A percentile compares a stretch with the other conserved stretches of the same genome.
These are phyloP conservation scores for Amanita molliuscula DNA, from an alignment of 768 basidiomycete species.

Conservation along the genomic window DNA sequence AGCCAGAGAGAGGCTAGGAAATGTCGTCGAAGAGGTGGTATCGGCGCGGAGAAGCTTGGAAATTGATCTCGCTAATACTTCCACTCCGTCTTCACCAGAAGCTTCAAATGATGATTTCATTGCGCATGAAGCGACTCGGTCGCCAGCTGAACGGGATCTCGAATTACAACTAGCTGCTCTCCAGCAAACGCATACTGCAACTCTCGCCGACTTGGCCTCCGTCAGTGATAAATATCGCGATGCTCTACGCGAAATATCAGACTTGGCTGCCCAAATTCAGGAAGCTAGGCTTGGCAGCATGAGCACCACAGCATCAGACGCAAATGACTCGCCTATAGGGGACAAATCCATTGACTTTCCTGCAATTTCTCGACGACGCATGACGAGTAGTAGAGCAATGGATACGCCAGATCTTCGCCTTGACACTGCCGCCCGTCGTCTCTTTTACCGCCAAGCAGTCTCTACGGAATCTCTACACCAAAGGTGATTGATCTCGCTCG, in stretches of 20 bases:
- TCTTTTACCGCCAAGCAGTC: conserved; percentile 84
- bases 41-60: conserved; percentile 62
- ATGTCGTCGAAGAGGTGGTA: conserved; percentile 60
- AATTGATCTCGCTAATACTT: conserved; percentile 25
- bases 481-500: conserved; percentile 39
- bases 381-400: conserved; percentile 36
- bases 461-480: conserved; percentile 82
- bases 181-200: conserved; percentile 75
- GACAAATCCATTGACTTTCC: conserved; percentile 32
- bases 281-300: conserved; percentile 66
- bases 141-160: conserved; percentile 26
- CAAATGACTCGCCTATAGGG: conserved; percentile 27
- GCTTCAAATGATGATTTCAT: conserved; percentile 11
- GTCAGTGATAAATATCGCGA: conserved; percentile 81
- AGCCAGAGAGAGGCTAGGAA: conserved; percentile 55
- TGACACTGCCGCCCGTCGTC: conserved; percentile 47
- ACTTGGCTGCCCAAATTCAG: conserved; percentile 83
- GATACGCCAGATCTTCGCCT: conserved; percentile 39
- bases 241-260: conserved; percentile 86
- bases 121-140: conserved; percentile 17
- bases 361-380: conserved; percentile 36
- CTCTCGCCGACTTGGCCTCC: conserved; percentile 67
- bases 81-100: conserved; percentile 14
- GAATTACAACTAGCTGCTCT: conserved; percentile 61
- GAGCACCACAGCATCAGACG: conserved; percentile 20